Base-by-base conservation (phyloP, 2,329 filamentous ascomycete genomes). In the Aspergillus neotritici region DNA sequence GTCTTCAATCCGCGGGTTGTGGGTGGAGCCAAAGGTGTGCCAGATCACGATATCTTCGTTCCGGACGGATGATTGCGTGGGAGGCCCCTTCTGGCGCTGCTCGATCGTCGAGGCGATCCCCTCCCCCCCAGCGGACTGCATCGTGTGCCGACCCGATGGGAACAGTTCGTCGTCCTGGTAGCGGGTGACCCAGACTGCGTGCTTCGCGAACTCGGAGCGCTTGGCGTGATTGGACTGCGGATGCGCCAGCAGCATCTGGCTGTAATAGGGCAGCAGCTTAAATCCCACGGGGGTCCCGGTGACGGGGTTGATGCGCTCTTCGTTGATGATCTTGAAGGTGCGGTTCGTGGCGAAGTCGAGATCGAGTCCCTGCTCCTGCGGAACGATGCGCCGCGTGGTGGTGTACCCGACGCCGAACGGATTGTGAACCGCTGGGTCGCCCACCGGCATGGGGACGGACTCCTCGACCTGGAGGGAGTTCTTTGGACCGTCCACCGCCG, bases 311-410 rank as follows among this genome's bases (percentile, higher is more conserved):
- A 55, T 60, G 4, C 69, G 57, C 3, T 62, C 52, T 7, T 74
- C 67, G 51, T 80, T 80, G 54, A 78, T 66, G 38, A 81, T 77
- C 52, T 79, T 79, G 70, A 79, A 80, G 4, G 64, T 66, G 21
- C 77, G 71, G 53, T 73, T 54, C 16, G 44, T 55, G 9, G 44
- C 49, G 15, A 65, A 55, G 40, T 64, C 58, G 1, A 58, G 48
- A 52, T 78, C 68, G 5, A 76, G 21, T 9, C 21, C 21, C 62
- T 40, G 72, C 67, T 4, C 63, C 61, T 39, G 74, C 70, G 11
- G 58, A 37, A 78, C 53, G 8, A 69, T 63, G 2, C 66, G 68
- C 21, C 66, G 64, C 2, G 49, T 46, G 0, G 74, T 70, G 0
- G 61, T 70, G 58, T 78, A 79, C 1, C 71, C 72, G n/a, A 70